phyloP scores from a whole-genome alignment of 2,329 filamentous ascomycete genomes.

The Ceratocystis papillata region DNA sequence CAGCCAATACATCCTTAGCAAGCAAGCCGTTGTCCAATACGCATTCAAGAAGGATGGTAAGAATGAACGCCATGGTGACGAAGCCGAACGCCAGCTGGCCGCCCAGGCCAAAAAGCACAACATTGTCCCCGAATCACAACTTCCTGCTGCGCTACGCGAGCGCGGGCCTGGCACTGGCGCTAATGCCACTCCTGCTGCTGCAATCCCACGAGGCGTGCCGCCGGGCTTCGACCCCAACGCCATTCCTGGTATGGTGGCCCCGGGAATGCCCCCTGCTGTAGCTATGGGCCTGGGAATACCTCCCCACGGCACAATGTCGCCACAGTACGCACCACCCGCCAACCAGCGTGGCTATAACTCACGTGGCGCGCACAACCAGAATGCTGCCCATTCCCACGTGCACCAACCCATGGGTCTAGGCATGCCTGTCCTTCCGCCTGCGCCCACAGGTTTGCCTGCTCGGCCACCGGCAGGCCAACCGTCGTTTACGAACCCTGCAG shows the following conservation, averaged over 20 bases:
- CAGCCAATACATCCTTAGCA: slow-evolving; percentile 92
- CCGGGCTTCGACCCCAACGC: slow-evolving; percentile 32
- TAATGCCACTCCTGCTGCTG: slow-evolving; percentile 27
- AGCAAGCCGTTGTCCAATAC: slow-evolving; percentile 92
- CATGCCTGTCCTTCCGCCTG: slow-evolving; percentile 36
- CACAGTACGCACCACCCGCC: slow-evolving; percentile 4
- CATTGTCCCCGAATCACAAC: slow-evolving; percentile 66
- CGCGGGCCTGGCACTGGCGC: slow-evolving; percentile 26
- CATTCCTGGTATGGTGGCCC: slow-evolving; percentile 26
- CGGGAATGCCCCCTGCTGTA: slow-evolving; percentile 26
- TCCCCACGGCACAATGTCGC: background rate
- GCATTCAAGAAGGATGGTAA: slow-evolving; percentile 99
- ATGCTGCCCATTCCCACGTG: slow-evolving; percentile 17
- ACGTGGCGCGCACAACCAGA: slow-evolving; percentile 15
- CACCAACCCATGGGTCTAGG: slow-evolving; percentile 23
- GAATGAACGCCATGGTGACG: slow-evolving; percentile 88
- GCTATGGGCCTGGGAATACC: slow-evolving; percentile 33
- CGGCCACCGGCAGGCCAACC: slow-evolving; percentile 37
- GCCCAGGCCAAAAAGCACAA: slow-evolving; percentile 91
- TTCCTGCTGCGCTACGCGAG: slow-evolving; percentile 61
- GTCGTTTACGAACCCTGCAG: slow-evolving; percentile 39
- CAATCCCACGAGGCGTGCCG: slow-evolving; percentile 25
- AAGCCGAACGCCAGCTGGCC: slow-evolving; percentile 83
- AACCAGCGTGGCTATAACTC: slow-evolving; percentile 14
- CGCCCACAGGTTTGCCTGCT: slow-evolving; percentile 42